phyloP scores from a whole-genome alignment of 1,139 yeast genomes.

The Debaryomyces nepalensis region DNA sequence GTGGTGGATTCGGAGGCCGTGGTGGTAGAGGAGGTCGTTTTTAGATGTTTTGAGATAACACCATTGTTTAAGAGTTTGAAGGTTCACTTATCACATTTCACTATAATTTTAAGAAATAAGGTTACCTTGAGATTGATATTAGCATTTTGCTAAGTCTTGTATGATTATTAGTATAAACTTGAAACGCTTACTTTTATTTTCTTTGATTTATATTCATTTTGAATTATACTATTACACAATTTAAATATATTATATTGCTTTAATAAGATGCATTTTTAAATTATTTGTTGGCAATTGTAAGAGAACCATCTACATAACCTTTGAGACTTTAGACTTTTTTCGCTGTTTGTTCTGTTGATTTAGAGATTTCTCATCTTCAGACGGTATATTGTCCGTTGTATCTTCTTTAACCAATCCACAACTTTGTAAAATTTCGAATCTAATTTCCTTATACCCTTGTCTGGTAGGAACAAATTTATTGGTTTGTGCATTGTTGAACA shows the following conservation, averaged over 20 bases:
- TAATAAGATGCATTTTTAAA: constrained; percentile 6
- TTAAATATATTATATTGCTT: constrained; percentile 9
- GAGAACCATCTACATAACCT: neutral
- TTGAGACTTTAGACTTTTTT: constrained; percentile 2
- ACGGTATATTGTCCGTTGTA: neutral
- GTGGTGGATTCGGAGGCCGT: constrained; percentile 47
- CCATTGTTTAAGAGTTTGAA: constrained; percentile 1
- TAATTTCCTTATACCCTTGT: constrained; percentile 42
- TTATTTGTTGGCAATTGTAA: neutral
- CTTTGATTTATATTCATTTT: constrained; percentile 8
- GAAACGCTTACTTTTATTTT: constrained; percentile 7
- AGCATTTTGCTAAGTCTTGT: neutral
- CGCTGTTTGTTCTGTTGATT: neutral
- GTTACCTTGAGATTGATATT: constrained; percentile 1
- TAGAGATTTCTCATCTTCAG: neutral
- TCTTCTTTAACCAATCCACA: constrained; percentile 28
- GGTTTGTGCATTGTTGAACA: constrained; percentile 40
- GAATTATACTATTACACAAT: constrained; percentile 5
- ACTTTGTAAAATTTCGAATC: constrained; percentile 38
- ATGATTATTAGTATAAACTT: constrained; percentile 7
- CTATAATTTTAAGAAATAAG: constrained; percentile 4
- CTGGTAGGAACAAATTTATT: constrained; percentile 27
- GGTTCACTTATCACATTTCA: constrained; percentile 2
- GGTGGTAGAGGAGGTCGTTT: constrained; percentile 31
- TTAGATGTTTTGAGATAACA: constrained; percentile 11